phyloP scores from a whole-genome alignment of 352 stramenopile genomes.

The Pythium chondricola region DNA sequence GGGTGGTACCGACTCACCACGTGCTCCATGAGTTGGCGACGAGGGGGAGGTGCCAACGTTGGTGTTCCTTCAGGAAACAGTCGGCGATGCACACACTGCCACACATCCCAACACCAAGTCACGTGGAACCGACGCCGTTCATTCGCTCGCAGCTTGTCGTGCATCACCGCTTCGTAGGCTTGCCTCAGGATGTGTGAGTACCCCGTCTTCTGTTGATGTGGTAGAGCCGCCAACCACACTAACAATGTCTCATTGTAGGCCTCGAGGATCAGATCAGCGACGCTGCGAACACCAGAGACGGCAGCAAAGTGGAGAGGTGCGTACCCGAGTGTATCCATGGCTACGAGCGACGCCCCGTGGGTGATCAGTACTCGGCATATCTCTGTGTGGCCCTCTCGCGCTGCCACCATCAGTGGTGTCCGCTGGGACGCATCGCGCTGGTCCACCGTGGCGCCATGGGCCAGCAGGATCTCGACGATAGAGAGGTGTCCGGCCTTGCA shows the following conservation, averaged over 20 bases:
- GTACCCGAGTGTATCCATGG: constrained; percentile 56
- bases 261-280: constrained; percentile 34
- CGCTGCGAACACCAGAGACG: constrained; percentile 35
- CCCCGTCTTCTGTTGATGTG: constrained; percentile 19
- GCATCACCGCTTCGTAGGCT: constrained; percentile 43
- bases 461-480: constrained; percentile 43
- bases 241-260: constrained; percentile 41
- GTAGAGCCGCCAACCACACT: constrained; percentile 36
- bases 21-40: constrained; percentile 28
- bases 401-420: constrained; percentile 53
- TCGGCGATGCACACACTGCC: constrained; percentile 31
- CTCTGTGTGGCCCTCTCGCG: constrained; percentile 42
- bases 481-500: constrained; percentile 34
- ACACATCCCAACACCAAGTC: constrained; percentile 53
- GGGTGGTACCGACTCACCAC: constrained; percentile 34
- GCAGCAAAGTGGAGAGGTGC: constrained; percentile 64
- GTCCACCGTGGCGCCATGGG: constrained; percentile 36
- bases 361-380: constrained; percentile 38
- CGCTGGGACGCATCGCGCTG: constrained; percentile 46
- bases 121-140: constrained; percentile 57
- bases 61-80: constrained; percentile 23
- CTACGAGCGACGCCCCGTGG: constrained; percentile 36
- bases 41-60: constrained; percentile 5
- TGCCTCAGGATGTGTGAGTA: constrained; percentile 33
- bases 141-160: constrained; percentile 53